phyloP scores from a whole-genome alignment of 176 grass and related monocot species.

The Musa beccarii region DNA sequence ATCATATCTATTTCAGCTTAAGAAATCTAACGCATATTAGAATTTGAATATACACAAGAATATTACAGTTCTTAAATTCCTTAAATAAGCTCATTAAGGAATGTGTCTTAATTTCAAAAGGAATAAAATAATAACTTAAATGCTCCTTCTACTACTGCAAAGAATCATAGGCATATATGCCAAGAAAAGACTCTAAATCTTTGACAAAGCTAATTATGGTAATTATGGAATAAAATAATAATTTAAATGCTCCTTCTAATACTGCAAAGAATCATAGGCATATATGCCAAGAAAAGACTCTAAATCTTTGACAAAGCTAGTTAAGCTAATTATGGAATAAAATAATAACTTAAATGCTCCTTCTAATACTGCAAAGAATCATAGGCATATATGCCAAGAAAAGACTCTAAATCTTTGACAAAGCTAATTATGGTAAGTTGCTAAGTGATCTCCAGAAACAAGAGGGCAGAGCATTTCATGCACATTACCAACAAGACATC shows the following conservation, averaged over 20 bases:
- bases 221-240: not conserved
- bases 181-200: not conserved
- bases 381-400: not conserved
- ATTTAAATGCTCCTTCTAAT: not conserved
- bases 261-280: not conserved
- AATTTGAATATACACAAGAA: no score
- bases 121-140: not conserved
- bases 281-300: not conserved
- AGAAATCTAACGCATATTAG: no score
- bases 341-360: not conserved
- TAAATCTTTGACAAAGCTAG: not conserved
- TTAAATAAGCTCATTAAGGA: no score
- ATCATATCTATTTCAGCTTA: not conserved
- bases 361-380: not conserved
- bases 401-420: not conserved
- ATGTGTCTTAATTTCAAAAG: no score
- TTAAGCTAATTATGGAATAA: no score
- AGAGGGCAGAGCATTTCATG: not conserved
- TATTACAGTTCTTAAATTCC: no score
- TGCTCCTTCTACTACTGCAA: not conserved
- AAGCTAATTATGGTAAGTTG: not conserved
- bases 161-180: not conserved
- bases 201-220: not conserved
- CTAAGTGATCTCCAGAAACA: not conserved
- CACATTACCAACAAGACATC: not conserved